Evolutionary conservation across 2,329 filamentous ascomycete species (phyloP), one percentile per base, ranked within the genome.

Genomic region (Akanthomyces dipterigenus): DNA sequence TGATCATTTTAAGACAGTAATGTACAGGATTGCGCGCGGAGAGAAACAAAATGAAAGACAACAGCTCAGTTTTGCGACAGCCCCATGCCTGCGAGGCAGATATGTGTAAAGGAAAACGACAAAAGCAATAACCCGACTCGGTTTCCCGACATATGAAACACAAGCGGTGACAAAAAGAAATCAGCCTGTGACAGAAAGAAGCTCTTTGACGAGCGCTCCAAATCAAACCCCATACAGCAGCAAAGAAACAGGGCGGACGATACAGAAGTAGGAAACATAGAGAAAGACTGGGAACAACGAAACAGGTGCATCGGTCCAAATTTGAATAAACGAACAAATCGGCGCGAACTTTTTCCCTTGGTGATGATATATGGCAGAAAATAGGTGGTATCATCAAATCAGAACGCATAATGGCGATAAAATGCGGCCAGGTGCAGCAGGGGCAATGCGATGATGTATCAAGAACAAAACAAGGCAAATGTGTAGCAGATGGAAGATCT

Each of bases 11-110:
- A 69, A 78, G 74, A 72, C 60, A 62, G 75, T 83, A 83, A 81
- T 82, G 78, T 83, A 83, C 80, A 83, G 75, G 75, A 77, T 74
- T 76, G 74, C 73, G 71, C 66, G 34, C 42, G 58, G 22, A 34
- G 42, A 57, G 34, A 57, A 16, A 38, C 12, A 31, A 55, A 55
- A 40, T 7, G 26, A 55, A 55, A 34, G 42, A 48, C n/a, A 28
- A 42, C 58, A 61, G 34, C 49, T 54, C 58, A 26, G 31, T 55
- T 43, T 61, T 38, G 50, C 58, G 40, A 55, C 58, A 50, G 48
- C 50, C 42, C 50, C 22, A 55, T 55, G 58, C 58, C 58, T 40
- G 58, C 42, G 50, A 55, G 61, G 53, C 55, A 31, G 20, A 49
- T 40, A 36, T 58, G 55, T 54, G 46, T 59, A 54, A 40, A 34